phyloP scores from a whole-genome alignment of 2,329 filamentous ascomycete genomes.

The Ilyonectria mors-panacis region DNA sequence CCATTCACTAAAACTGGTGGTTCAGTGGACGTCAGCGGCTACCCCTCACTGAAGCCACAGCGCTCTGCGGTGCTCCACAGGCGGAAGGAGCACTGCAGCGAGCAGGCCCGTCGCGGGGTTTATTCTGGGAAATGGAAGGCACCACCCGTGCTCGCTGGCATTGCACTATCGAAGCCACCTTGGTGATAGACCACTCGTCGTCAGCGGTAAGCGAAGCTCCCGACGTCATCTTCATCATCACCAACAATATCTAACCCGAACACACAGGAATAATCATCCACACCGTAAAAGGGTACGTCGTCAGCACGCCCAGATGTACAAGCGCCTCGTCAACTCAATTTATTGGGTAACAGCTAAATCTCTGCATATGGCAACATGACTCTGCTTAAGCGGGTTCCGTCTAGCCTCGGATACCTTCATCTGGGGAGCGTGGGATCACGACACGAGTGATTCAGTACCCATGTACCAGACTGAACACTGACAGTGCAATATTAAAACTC shows the following conservation, averaged over 20 bases:
- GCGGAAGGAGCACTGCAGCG: not conserved
- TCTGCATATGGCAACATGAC: slow-evolving; percentile 18
- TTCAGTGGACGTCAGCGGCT: not conserved
- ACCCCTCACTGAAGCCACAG: not conserved
- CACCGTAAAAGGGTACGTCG: not conserved
- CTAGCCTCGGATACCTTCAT: not conserved
- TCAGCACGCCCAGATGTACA: not conserved
- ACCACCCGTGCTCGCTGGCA: not conserved
- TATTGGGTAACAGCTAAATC: slow-evolving; percentile 21
- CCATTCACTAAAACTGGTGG: not conserved
- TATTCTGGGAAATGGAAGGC: not conserved
- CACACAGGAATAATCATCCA: not conserved
- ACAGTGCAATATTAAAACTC: not conserved
- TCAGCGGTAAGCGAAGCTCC: slow-evolving; percentile 21
- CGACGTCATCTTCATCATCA: not conserved
- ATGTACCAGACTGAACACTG: not conserved
- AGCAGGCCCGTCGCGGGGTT: not conserved
- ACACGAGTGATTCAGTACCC: not conserved
- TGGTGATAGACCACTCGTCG: slow-evolving; percentile 16
- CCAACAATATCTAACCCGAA: not conserved
- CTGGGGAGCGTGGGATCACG: not conserved
- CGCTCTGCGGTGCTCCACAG: not conserved
- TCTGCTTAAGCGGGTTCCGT: slow-evolving; percentile 4
- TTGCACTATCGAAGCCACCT: slow-evolving; percentile 24
- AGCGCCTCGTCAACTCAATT: slow-evolving; percentile 4